Evolutionary conservation across 257 asterid species (phyloP).

Genomic region (Solanum lycopersicoides): DNA sequence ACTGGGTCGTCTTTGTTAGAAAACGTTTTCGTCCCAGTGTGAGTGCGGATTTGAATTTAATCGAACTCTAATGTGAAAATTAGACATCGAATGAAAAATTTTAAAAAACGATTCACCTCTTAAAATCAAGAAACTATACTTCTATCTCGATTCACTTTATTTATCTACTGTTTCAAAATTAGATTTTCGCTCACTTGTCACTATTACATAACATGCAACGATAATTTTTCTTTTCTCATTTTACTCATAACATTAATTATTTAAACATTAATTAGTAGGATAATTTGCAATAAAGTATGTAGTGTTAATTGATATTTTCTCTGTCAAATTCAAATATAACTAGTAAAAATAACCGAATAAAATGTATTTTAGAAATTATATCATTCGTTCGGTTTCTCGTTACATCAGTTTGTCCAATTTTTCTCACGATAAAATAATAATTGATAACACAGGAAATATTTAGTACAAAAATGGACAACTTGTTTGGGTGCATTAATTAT

Average conservation of each 20-base stretch:
- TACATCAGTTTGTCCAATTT: not conserved
- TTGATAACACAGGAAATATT: not conserved
- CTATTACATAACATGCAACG: not conserved
- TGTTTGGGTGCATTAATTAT: not conserved
- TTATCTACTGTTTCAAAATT: not conserved
- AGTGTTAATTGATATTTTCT: too few relatives aligned
- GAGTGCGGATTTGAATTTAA: too few relatives aligned
- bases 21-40: too few relatives aligned
- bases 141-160: too few relatives aligned
- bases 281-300: too few relatives aligned
- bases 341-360: too few relatives aligned
- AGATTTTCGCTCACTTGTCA: rapidly evolving
- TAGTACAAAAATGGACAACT: not conserved
- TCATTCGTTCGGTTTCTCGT: not conserved
- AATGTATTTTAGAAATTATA: not conserved
- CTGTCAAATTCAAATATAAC: too few relatives aligned
- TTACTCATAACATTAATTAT: too few relatives aligned
- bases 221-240: too few relatives aligned
- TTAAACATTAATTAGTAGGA: too few relatives aligned
- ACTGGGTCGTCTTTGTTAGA: rapidly evolving
- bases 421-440: not conserved
- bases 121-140: not conserved
- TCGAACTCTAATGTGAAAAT: too few relatives aligned
- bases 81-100: too few relatives aligned
- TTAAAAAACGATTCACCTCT: not conserved